These are phyloP conservation scores for Mycosphaerella arachidis DNA, from an alignment of 2,329 filamentous ascomycete species.

Conservation along the genomic window DNA sequence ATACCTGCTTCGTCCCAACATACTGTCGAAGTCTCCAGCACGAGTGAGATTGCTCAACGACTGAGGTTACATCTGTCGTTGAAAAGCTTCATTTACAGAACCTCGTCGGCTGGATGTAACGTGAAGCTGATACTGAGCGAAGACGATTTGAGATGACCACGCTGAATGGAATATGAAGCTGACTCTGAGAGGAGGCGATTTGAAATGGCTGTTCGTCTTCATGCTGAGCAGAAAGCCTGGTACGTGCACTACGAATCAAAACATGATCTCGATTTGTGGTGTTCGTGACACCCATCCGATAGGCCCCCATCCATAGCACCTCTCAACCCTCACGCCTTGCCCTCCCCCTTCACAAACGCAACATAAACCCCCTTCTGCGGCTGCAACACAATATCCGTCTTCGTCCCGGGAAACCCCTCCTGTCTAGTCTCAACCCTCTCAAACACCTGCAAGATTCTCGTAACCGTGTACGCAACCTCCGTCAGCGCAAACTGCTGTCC, in stretches of 20 bases:
- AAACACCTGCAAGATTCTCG: conserved; percentile 44
- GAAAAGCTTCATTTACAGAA: background rate
- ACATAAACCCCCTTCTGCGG: conserved; percentile 40
- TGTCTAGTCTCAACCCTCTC: conserved; percentile 38
- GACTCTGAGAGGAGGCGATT: too few species aligned
- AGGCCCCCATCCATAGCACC: too few species aligned
- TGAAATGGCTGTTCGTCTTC: too few species aligned
- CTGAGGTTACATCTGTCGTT: too few species aligned
- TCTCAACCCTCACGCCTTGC: conserved; percentile 2
- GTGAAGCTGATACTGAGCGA: background rate
- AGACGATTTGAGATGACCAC: too few species aligned
- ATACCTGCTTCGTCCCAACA: too few species aligned
- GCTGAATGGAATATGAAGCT: too few species aligned
- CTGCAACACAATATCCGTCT: conserved; percentile 46
- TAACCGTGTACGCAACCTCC: conserved; percentile 48
- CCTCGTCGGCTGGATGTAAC: background rate
- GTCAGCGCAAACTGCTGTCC: conserved; percentile 50
- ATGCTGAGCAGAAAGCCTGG: too few species aligned
- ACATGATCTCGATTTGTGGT: too few species aligned
- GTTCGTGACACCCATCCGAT: too few species aligned
- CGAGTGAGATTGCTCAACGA: background rate
- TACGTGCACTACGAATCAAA: too few species aligned
- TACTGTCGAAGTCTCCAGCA: background rate
- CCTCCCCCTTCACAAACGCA: conserved; percentile 29
- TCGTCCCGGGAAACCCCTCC: conserved; percentile 36